Percentiles rank a stretch among this genome's conserved stretches.
Evolutionary conservation across 805 yeast genomes (phyloP).

Genomic region (Saccharomycopsis selenospora): DNA sequence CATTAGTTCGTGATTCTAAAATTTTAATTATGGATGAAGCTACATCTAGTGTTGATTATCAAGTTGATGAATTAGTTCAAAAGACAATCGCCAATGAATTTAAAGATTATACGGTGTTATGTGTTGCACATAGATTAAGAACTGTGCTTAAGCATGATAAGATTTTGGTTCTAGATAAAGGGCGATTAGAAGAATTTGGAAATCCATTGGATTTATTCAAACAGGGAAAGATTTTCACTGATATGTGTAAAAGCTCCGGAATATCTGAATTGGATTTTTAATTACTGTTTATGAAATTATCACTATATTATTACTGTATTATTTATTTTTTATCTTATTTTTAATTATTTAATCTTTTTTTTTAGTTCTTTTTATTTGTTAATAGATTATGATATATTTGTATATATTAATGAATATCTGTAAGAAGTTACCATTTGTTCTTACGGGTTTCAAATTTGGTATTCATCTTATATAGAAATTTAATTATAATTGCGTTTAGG

Average conservation of each 20-base stretch:
- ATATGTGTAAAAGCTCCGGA: slow-evolving; percentile 43
- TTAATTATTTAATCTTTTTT: too few species aligned
- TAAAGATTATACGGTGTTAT: slow-evolving; percentile 61
- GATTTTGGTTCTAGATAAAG: slow-evolving; percentile 64
- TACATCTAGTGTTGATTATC: slow-evolving; percentile 74
- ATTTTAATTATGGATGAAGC: slow-evolving; percentile 83
- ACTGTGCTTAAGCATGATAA: slow-evolving; percentile 66
- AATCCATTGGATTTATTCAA: slow-evolving; percentile 45
- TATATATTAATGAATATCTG: too few species aligned
- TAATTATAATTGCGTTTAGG: too few species aligned
- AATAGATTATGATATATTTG: too few species aligned
- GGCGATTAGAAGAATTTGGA: slow-evolving; percentile 56
- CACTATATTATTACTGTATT: too few species aligned
- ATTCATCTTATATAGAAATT: too few species aligned
- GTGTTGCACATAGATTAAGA: slow-evolving; percentile 81
- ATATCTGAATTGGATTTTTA: slow-evolving; percentile 41
- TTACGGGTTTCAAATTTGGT: too few species aligned
- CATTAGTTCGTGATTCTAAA: slow-evolving; percentile 66
- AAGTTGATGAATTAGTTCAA: slow-evolving; percentile 77
- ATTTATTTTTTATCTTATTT: too few species aligned
- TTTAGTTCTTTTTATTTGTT: too few species aligned
- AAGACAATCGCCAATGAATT: slow-evolving; percentile 72
- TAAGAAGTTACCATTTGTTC: too few species aligned
- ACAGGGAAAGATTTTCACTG: slow-evolving; percentile 34
- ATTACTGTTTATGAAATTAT: too few species aligned